Base-by-base conservation (phyloP, 2,329 filamentous ascomycete species). In the Talaromyces sp. region DNA sequence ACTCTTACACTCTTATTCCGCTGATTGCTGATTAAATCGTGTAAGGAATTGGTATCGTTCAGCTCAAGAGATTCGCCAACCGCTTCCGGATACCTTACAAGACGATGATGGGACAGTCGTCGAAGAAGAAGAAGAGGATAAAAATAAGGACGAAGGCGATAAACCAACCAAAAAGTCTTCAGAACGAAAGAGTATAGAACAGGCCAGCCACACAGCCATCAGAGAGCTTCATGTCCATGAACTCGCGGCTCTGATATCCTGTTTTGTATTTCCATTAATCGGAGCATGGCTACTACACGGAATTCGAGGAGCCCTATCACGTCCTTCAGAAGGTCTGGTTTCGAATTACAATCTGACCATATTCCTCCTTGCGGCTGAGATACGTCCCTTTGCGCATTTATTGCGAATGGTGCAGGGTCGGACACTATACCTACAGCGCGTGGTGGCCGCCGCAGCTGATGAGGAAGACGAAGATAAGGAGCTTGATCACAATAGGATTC, bases 261-360 rank as follows among this genome's bases (percentile, higher is more conserved):
- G 91, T 71, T 95, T 97, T 66, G 61, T 88, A 28, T 87, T 89
- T 31, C 93, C 93, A 0, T 68, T 90, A 0, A 69, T 91, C 3
- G 89, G 89, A n/a, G 89, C 92, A 28, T 94, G 88, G 73, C 77
- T 97, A 39, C 79, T 97, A 10, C 92, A 97, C 69, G 78, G 84
- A 19, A 89, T 97, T 59, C 85, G 93, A 53, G 82, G 81, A 8
- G 90, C 93, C 66, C 83, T 97, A 17, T 92, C 89, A 22, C 82
- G 89, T 1, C 89, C 89, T 0, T 91, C 91, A 0, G 91, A 95
- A 70, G 89, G 89, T 1, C 78, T 97, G 10, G 87, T 97, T 6
- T 96, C 91, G 4, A 89, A 96, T 72, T 95, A 93, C 75, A 97
- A 97, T 71, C 80, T 97, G 56, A 91, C 88, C 11, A 89, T 97